Conservation (phyloP, 2,329 filamentous ascomycete genomes). For the Hymenoscyphus albidus region DNA sequence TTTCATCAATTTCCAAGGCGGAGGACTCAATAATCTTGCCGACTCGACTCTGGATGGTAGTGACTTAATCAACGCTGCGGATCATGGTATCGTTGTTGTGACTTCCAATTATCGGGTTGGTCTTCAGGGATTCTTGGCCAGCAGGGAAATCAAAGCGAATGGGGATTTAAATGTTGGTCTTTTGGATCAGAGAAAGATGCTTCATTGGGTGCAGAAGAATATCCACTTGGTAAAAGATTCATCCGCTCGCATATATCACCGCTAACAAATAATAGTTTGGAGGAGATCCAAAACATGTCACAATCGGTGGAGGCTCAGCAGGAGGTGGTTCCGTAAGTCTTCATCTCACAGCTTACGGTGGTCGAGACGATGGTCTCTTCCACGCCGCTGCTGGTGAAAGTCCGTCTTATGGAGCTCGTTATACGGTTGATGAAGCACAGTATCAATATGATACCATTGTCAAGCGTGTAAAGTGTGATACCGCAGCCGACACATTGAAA, state of each 20-base stretch:
- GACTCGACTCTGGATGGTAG: conserved; percentile 55
- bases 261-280: conserved; percentile 51
- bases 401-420: conserved; percentile 47
- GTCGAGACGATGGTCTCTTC: conserved; percentile 46
- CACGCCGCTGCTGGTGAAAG: conserved; percentile 49
- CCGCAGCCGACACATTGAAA: conserved; percentile 37
- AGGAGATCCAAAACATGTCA: conserved; percentile 63
- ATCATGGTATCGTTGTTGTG: conserved; percentile 62
- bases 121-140: conserved; percentile 66
- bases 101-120: conserved; percentile 75
- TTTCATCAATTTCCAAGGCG: conserved; percentile 56
- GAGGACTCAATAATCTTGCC: conserved; percentile 52
- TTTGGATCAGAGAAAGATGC: conserved; percentile 63
- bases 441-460: conserved; percentile 52
- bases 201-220: conserved; percentile 66
- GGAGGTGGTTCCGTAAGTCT: conserved; percentile 63
- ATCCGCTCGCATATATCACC: neutral
- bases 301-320: conserved; percentile 65
- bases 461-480: conserved; percentile 41
- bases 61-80: conserved; percentile 56
- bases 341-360: conserved; percentile 56
- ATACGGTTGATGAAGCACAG: conserved; percentile 44
- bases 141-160: conserved; percentile 46
- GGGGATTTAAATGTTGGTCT: conserved; percentile 65
- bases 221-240: conserved; percentile 44